Base-by-base conservation (phyloP, 352 stramenopile species). In the Peronospora belbahrii region DNA sequence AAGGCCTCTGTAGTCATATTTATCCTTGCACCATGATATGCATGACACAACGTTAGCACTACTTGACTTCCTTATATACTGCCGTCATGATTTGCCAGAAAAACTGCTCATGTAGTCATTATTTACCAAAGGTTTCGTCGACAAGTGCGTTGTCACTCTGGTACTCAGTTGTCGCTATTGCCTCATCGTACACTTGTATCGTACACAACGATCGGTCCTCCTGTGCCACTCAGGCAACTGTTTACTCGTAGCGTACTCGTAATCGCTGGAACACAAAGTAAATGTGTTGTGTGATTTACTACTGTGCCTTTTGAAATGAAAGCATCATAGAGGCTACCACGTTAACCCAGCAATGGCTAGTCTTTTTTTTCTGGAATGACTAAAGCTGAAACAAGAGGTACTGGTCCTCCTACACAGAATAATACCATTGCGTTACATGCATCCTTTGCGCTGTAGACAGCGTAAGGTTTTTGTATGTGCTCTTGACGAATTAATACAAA, bases 381-480 rank as follows among this genome's bases (percentile, higher is more conserved):
- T 90, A 41, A 93, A 88, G 24, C 63, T 80, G 50, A 84, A 93
- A 38, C 78, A 89, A 64, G 46, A 76, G 90, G 48, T 89, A 27
- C 33, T 75, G 78, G 35, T 92, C 81, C 35, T 82, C 63, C 47
- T 78, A 92, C 18, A 74, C 62, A 33, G 62, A n/a, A n/a, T n/a
- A 68, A 42, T 78, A 90, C 73, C 70, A 93, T 20, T 77, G 61
- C 9, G 81, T 90, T 11, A 78, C 81, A 33, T 81, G 80, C 68
- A 90, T 87, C 48, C 86, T 89, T 51, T 92, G 40, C 81, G 90
- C 50, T 90, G 78, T 32, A 89, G 75, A 48, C 81, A 92, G n/a
- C 79, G 75, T 24, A 86, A 57, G 3, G 23, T 27, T 7, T 76
- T 76, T n/a, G n/a, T n/a, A n/a, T n/a, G n/a, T 70, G 15, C 81